These are phyloP conservation scores for Arctium minus DNA, from an alignment of 129 eudicot species.

Conservation along the genomic window DNA sequence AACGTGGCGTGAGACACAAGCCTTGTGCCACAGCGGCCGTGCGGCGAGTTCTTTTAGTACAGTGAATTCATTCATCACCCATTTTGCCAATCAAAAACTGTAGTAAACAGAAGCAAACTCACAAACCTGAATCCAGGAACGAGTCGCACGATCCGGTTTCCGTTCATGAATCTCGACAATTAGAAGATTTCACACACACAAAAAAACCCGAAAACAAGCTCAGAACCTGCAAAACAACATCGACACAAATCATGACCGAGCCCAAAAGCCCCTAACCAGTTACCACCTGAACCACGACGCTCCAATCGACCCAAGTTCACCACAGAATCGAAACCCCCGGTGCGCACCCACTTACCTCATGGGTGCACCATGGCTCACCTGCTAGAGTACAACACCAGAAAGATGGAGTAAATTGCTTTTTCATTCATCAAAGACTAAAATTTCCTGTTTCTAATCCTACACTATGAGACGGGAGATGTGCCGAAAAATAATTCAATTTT, in stretches of 20 bases:
- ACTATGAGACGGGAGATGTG: conserved; percentile 30
- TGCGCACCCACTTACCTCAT: background rate
- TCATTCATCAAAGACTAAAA: conserved; percentile 32
- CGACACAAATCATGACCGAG: background rate
- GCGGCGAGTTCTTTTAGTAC: no score
- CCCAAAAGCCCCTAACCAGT: background rate
- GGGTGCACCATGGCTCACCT: background rate
- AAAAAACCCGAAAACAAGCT: no score
- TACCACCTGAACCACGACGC: background rate
- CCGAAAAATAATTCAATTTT: conserved; percentile 35
- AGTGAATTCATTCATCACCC: background rate
- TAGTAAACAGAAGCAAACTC: background rate
- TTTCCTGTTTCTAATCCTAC: conserved; percentile 38
- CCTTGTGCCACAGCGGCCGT: no score
- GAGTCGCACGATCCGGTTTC: no score
- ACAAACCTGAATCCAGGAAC: background rate
- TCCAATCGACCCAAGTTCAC: background rate
- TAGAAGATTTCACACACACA: no score
- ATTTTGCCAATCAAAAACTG: background rate
- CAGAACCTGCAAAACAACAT: background rate
- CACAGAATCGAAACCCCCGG: no score
- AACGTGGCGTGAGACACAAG: no score
- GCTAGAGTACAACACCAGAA: background rate
- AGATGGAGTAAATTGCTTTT: conserved; percentile 26
- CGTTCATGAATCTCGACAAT: no score